Percentiles rank a stretch among this genome's conserved stretches.
phyloP scores from a whole-genome alignment of 192 early-diverging fungal species.

The Backusella liffmaniae region DNA sequence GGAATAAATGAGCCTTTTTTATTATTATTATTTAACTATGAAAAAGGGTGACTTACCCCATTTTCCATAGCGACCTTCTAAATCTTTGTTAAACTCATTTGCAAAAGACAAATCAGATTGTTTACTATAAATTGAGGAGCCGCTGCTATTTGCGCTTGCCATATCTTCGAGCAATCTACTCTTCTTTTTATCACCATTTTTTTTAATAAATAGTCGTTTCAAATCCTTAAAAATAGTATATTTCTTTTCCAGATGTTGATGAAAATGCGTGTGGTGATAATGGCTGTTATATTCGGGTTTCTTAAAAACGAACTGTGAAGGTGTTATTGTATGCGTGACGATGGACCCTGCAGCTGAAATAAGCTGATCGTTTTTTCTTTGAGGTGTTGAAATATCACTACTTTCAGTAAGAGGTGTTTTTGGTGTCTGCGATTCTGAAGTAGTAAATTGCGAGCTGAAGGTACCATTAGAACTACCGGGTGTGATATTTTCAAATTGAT shows the following conservation, averaged over 20 bases:
- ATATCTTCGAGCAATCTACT: background rate
- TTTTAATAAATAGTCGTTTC: constrained; percentile 46
- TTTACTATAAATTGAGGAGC: background rate
- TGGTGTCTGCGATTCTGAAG: background rate
- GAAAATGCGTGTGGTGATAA: constrained; percentile 39
- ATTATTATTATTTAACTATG: background rate
- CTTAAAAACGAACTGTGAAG: constrained; percentile 41
- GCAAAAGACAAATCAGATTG: constrained; percentile 28
- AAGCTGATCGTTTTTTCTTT: background rate
- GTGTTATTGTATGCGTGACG: constrained; percentile 18
- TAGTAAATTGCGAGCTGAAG: background rate
- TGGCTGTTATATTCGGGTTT: constrained; percentile 40
- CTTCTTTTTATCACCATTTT: constrained; percentile 18
- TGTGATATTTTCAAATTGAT: constrained; percentile 30
- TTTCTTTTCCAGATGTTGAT: constrained; percentile 36
- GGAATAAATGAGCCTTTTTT: background rate
- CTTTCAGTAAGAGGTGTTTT: background rate
- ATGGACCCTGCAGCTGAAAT: background rate
- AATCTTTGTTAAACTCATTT: constrained; percentile 38
- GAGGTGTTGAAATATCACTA: background rate
- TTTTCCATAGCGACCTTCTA: constrained; percentile 34
- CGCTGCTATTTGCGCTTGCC: background rate
- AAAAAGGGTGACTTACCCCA: constrained; percentile 29
- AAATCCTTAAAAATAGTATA: constrained; percentile 47
- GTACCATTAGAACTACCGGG: constrained; percentile 13